These are phyloP conservation scores for Cladosporium sp. DNA, from an alignment of 2,329 filamentous ascomycete genomes.

Conservation along the genomic window DNA sequence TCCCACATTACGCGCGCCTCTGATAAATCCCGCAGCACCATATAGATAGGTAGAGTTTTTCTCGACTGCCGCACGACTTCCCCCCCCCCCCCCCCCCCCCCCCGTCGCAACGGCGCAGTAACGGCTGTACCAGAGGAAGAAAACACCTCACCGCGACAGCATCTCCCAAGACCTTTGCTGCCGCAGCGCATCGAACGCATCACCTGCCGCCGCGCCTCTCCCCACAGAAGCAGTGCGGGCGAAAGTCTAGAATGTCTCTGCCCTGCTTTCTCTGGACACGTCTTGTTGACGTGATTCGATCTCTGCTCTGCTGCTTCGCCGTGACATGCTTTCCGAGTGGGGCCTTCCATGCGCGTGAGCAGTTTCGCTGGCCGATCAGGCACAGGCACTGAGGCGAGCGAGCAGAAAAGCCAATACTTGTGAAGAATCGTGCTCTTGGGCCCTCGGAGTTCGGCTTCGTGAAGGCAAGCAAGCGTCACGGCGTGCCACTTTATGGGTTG, in stretches of 20 bases:
- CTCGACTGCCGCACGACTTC: neutral
- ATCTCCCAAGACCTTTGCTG: neutral
- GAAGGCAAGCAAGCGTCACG: neutral
- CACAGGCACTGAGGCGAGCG: too few species aligned
- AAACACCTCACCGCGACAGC: neutral
- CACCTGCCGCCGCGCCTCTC: constrained; percentile 4
- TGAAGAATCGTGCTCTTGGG: neutral
- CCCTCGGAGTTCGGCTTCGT: neutral
- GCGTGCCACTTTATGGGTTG: too few species aligned
- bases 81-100: too few species aligned
- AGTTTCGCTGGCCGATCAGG: too few species aligned
- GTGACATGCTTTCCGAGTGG: neutral
- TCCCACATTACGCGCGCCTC: neutral
- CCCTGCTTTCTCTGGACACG: neutral
- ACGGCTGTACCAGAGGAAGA: too few species aligned
- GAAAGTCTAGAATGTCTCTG: neutral
- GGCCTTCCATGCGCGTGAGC: neutral
- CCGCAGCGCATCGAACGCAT: too few species aligned
- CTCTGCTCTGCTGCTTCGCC: too few species aligned
- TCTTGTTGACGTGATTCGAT: too few species aligned
- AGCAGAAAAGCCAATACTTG: neutral
- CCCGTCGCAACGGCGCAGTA: too few species aligned
- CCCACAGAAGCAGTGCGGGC: neutral
- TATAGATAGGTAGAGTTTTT: neutral
- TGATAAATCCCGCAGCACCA: neutral